phyloP scores from a whole-genome alignment of 495 filamentous ascomycete genomes.

The Usnea hakonensis region DNA sequence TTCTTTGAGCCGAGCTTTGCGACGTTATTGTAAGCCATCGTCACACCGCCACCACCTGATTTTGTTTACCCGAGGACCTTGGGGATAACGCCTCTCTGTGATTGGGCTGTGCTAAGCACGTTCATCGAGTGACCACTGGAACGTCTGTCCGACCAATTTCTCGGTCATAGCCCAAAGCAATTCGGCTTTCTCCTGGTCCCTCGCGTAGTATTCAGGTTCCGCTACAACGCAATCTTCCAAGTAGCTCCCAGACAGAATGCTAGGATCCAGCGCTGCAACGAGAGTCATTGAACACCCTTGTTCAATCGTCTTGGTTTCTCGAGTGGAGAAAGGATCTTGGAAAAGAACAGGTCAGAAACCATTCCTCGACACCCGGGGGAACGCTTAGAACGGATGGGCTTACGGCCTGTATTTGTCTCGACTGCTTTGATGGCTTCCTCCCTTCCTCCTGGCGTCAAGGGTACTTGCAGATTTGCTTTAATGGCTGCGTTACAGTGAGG shows the following conservation, averaged over 20 bases:
- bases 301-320: conserved; percentile 35
- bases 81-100: neutral
- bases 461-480: conserved; percentile 17
- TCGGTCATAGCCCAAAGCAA: conserved; percentile 44
- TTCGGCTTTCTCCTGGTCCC: conserved; percentile 37
- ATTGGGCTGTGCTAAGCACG: neutral
- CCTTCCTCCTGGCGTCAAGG: neutral
- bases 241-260: conserved; percentile 28
- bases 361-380: conserved; percentile 28
- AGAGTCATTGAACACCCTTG: conserved; percentile 51
- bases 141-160: conserved; percentile 42
- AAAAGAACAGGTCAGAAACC: neutral
- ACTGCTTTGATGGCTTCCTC: conserved; percentile 30
- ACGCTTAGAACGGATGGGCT: conserved; percentile 22
- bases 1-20: neutral
- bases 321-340: neutral
- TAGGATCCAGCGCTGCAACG: conserved; percentile 50
- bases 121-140: conserved; percentile 26
- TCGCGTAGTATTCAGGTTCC: conserved; percentile 21
- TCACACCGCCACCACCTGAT: neutral
- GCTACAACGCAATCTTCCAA: conserved; percentile 38
- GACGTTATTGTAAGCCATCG: neutral
- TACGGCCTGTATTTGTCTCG: conserved; percentile 46
- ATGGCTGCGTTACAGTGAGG: neutral
- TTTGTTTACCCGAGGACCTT: neutral